Percentiles rank a stretch among this genome's conserved stretches.
Conservation (phyloP, 2,329 filamentous ascomycete genomes). For the Emergomyces orientalis region DNA sequence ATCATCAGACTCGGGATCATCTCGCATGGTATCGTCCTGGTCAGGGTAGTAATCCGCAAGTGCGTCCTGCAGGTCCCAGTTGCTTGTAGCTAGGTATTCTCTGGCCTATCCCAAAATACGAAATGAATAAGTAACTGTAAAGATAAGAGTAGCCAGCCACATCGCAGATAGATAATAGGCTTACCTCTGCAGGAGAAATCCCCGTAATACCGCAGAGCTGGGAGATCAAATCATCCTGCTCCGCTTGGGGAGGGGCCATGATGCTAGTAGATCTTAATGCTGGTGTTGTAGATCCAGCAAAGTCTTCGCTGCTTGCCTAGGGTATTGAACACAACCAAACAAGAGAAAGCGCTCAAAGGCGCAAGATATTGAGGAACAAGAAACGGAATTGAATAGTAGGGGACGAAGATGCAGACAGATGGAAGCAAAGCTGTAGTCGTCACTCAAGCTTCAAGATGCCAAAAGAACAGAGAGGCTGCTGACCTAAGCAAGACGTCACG, state of each 20-base stretch:
- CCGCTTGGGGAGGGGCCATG: slow-evolving; percentile 29
- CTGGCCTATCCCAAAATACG: slow-evolving; percentile 45
- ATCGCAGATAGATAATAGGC: slow-evolving; percentile 6
- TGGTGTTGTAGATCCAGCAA: background rate
- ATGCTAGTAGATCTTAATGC: background rate
- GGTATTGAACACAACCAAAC: background rate
- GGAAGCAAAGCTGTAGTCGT: background rate
- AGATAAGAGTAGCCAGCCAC: background rate
- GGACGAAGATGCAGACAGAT: background rate
- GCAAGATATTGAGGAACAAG: background rate
- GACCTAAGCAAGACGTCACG: background rate
- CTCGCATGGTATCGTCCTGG: slow-evolving; percentile 33
- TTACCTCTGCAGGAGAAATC: slow-evolving; percentile 41
- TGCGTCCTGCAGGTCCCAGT: slow-evolving; percentile 58
- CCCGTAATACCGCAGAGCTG: slow-evolving; percentile 52
- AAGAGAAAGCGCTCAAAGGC: background rate
- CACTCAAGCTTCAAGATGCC: background rate
- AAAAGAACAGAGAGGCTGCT: background rate
- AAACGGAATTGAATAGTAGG: background rate
- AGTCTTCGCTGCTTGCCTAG: background rate
- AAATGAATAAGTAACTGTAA: background rate
- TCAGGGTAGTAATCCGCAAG: slow-evolving; percentile 52
- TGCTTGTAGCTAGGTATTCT: slow-evolving; percentile 54
- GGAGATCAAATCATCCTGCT: slow-evolving; percentile 38
- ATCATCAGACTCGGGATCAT: slow-evolving; percentile 22